Percentiles rank a stretch among this genome's conserved stretches.
Conservation (phyloP, 352 stramenopile species). For the Aphanomyces euteiches region DNA sequence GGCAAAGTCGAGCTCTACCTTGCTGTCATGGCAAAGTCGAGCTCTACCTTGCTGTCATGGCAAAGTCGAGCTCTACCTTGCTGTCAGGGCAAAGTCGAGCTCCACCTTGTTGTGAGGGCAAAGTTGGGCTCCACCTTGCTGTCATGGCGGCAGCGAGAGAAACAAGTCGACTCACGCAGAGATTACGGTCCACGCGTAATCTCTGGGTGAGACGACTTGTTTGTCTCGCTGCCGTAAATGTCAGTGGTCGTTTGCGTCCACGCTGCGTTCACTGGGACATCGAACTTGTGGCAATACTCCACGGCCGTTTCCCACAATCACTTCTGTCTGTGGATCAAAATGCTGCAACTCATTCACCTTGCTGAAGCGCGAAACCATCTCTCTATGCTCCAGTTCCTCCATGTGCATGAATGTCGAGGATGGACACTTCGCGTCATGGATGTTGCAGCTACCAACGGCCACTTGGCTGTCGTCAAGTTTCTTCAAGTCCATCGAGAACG, state of each 20-base stretch:
- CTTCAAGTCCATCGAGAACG: no score
- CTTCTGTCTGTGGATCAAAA: not conserved
- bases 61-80: no score
- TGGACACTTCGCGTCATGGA: constrained; percentile 5
- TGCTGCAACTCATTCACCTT: not conserved
- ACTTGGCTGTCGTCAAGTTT: constrained; percentile 16
- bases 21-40: no score
- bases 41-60: no score
- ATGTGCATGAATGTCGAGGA: constrained; percentile 13
- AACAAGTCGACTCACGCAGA: no score
- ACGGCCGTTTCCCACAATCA: not conserved
- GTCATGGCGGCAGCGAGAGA: not conserved
- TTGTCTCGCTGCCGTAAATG: not conserved
- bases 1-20: no score
- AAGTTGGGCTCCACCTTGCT: not conserved
- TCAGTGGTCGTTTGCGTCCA: not conserved
- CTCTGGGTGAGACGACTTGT: not conserved
- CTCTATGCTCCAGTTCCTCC: constrained; percentile 4
- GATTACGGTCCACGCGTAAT: no score
- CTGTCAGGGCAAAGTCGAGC: no score
- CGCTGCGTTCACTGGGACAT: not conserved
- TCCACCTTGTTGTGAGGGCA: no score
- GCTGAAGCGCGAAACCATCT: not conserved
- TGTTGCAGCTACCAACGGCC: constrained; percentile 8
- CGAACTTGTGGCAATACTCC: not conserved